phyloP scores from a whole-genome alignment of 495 filamentous ascomycete genomes.

The Xylaria castorea region DNA sequence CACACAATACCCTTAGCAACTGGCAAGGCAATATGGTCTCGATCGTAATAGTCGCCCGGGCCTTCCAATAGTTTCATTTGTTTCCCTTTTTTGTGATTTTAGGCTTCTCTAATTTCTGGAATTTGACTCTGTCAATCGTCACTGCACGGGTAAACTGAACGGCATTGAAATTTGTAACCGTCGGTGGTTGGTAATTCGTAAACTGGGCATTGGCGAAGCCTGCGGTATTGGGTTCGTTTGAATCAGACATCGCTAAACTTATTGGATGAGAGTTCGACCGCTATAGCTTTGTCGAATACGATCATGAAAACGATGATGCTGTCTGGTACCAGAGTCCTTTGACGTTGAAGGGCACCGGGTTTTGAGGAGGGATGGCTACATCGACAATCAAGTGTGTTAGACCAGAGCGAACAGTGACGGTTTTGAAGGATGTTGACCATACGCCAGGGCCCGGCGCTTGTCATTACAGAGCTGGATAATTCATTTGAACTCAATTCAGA shows the following conservation, averaged over 20 bases:
- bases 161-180: neutral
- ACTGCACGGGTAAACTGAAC: neutral
- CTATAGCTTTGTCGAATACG: neutral
- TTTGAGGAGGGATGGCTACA: neutral
- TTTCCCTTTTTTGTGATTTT: neutral
- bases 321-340: neutral
- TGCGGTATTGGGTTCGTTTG: neutral
- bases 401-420: neutral
- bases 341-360: neutral
- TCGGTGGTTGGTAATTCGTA: conserved; percentile 14
- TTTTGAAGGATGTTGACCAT: neutral
- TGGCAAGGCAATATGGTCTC: too few species aligned
- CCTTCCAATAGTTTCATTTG: conserved; percentile 3
- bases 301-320: neutral
- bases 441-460: too few species aligned
- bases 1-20: neutral
- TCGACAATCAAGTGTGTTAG: neutral
- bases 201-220: conserved; percentile 2
- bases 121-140: neutral
- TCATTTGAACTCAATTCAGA: neutral
- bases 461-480: neutral
- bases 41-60: neutral
- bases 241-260: neutral
- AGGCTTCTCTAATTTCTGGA: conserved; percentile 12
- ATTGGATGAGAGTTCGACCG: neutral